phyloP scores from a whole-genome alignment of 345 rosid genomes.

The Draba incana region DNA sequence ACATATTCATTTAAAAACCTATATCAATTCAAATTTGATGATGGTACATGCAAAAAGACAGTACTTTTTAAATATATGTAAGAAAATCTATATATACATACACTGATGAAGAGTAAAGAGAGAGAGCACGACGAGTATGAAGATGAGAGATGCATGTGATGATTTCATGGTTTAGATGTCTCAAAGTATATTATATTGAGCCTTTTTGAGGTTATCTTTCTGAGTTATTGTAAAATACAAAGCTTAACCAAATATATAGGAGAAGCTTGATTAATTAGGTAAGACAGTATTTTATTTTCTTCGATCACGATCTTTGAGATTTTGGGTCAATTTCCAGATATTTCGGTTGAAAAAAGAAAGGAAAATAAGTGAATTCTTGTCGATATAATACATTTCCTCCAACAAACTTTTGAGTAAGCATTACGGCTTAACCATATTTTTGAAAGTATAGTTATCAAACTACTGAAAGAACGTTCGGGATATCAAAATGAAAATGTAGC shows the following conservation, averaged over 20 bases:
- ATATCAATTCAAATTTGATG: slow-evolving; percentile 4
- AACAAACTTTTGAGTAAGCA: too few relatives aligned
- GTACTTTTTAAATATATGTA: background rate
- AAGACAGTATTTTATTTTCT: background rate
- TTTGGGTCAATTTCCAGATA: background rate
- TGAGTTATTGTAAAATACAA: too few relatives aligned
- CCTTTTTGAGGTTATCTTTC: too few relatives aligned
- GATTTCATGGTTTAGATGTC: slow-evolving; percentile 14
- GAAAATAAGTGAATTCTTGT: too few relatives aligned
- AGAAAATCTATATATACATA: slow-evolving; percentile 12
- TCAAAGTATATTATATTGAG: background rate
- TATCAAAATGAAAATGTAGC: too few relatives aligned
- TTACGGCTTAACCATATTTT: too few relatives aligned
- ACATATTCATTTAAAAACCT: slow-evolving; percentile 21
- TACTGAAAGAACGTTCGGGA: too few relatives aligned
- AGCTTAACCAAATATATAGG: background rate
- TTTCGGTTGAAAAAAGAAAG: background rate
- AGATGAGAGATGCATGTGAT: slow-evolving; percentile 24
- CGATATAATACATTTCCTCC: too few relatives aligned
- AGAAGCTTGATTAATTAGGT: slow-evolving; percentile 3
- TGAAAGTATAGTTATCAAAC: too few relatives aligned
- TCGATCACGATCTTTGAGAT: slow-evolving; percentile 18
- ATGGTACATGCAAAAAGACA: background rate
- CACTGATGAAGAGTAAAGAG: slow-evolving; percentile 24
- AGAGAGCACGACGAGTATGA: slow-evolving; percentile 8